Base-by-base conservation (phyloP, 306 rosid species). In the Malus sylvestris region DNA sequence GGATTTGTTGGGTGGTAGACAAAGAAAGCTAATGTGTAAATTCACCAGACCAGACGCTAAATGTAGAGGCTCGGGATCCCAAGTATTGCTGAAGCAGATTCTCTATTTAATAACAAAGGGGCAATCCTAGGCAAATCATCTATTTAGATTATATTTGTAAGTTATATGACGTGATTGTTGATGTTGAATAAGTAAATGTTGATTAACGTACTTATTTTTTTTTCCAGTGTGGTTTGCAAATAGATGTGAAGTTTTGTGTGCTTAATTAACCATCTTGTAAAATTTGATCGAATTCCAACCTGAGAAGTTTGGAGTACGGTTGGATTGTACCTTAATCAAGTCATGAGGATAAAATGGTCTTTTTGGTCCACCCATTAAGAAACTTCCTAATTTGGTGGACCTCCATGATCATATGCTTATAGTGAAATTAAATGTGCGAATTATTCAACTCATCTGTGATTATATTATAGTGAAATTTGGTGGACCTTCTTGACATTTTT, bases 1-100 rank as follows among this genome's bases (percentile, higher is more conserved):
- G 90, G 93, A 71, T 81, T 61, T 27, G 81, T 66, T 53, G 89
- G 85, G 59, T 85, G 85, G 86, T 88, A 74, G 18, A 59, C n/a
- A n/a, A 64, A 76, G 67, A 52, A 70, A 46, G 20, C 58, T 15
- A 10, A 18, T 27, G 22, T 40, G 62, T 15, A 9, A 53, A 35
- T 40, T 40, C 44, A 40, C 44, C 44, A 1, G 2, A 35, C 40
- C 40, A 35, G 44, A 40, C 10, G 44, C 44, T 40, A 40, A 40
- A 40, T 40, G 11, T 40, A 40, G 3, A 40, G 44, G 44, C 44
- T 40, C 44, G 44, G 8, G 44, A 40, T 40, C 44, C 44, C n/a
- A 64, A 35, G 40, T 35, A 35, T 35, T 35, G 40, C 2, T 35
- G 8, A 6, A 35, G 40, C 40, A 35, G 40, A 35, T 35, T 35